These are phyloP conservation scores for Melampsora abietis-canadensis DNA, from an alignment of 1,284 basidiomycete species.

Conservation along the genomic window DNA sequence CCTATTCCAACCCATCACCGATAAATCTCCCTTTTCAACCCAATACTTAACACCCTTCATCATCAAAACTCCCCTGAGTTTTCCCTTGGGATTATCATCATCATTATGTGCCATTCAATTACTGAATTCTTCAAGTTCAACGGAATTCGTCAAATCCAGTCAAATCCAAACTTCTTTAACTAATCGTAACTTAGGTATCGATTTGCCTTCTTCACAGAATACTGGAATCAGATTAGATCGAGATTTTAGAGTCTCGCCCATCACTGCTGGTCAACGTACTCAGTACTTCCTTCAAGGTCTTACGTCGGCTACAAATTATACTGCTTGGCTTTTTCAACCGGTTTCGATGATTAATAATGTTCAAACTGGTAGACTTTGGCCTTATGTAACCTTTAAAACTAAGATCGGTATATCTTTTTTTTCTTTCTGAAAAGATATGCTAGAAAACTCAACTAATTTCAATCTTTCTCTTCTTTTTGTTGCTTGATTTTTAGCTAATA, in stretches of 20 bases:
- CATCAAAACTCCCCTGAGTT: background rate
- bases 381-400: constrained; percentile 31
- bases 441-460: too few species aligned
- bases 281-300: constrained; percentile 48
- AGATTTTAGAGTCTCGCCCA: constrained; percentile 17
- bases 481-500: constrained; percentile 46
- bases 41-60: constrained; percentile 1
- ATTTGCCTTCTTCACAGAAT: constrained; percentile 15
- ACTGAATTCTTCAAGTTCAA: background rate
- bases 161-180: constrained; percentile 13
- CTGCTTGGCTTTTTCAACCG: constrained; percentile 47
- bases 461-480: too few species aligned
- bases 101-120: constrained; percentile 20
- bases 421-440: too few species aligned
- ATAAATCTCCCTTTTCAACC: background rate
- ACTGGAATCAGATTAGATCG: constrained; percentile 1
- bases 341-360: background rate
- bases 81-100: constrained; percentile 15
- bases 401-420: constrained; percentile 5
- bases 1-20: background rate
- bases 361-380: constrained; percentile 34
- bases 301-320: constrained; percentile 50
- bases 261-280: constrained; percentile 12
- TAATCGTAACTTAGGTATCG: constrained; percentile 14
- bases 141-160: background rate